Conservation (phyloP, 257 asterid species). For the Catharanthus roseus region DNA sequence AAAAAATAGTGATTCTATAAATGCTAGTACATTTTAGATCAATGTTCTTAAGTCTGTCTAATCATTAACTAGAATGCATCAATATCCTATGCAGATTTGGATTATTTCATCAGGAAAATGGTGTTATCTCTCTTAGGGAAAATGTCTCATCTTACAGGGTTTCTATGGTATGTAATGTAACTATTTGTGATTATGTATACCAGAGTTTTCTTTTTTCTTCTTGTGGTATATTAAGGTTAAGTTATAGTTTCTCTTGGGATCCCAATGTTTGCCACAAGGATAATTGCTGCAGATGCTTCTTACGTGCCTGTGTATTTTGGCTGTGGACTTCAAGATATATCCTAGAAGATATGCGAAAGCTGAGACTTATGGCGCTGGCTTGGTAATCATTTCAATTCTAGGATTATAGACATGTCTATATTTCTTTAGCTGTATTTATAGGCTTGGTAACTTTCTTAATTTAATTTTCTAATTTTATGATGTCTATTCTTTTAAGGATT, state of each 20-base stretch:
- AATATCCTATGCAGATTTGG: conserved; percentile 56
- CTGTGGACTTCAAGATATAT: conserved; percentile 92
- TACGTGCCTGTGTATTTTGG: conserved; percentile 78
- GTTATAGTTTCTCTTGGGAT: conserved; percentile 14
- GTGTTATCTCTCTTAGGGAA: conserved; percentile 37
- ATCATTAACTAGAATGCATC: conserved; percentile 24
- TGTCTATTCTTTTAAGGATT: neutral
- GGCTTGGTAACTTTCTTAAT: neutral
- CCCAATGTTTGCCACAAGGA: conserved; percentile 18
- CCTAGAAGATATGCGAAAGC: conserved; percentile 95
- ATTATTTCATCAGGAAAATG: conserved; percentile 51
- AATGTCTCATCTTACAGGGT: conserved; percentile 76
- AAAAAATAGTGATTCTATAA: neutral
- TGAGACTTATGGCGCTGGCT: conserved; percentile 87
- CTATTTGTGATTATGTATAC: neutral
- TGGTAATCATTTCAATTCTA: conserved; percentile 41
- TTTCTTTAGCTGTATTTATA: neutral
- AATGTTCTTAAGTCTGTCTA: conserved; percentile 8
- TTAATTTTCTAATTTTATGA: neutral
- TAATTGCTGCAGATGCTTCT: conserved; percentile 63
- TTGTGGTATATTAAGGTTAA: conserved; percentile 9
- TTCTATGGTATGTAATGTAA: conserved; percentile 56
- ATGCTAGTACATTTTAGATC: neutral
- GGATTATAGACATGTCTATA: neutral
- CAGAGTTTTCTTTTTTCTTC: neutral